phyloP scores from a whole-genome alignment of 179 eudicot genomes.

The Beta lomatogona region DNA sequence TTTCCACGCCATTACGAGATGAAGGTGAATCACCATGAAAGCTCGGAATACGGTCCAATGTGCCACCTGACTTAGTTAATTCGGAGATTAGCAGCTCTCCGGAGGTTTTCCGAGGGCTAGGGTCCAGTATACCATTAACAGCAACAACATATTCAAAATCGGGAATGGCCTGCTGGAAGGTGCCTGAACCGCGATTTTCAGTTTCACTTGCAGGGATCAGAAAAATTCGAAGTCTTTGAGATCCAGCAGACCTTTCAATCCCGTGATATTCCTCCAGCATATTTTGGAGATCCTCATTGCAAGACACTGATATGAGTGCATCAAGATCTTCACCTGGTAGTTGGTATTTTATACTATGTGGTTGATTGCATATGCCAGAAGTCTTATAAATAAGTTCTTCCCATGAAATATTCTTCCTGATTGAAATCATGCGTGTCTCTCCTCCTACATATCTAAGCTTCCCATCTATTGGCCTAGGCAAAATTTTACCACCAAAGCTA shows the following conservation, averaged over 20 bases:
- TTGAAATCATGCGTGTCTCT: constrained; percentile 75
- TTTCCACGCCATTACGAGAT: constrained; percentile 43
- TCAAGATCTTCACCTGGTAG: constrained; percentile 94
- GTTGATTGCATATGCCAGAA: constrained; percentile 58
- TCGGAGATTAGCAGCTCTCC: constrained; percentile 54
- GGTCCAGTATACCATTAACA: constrained; percentile 67
- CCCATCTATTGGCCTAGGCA: constrained; percentile 82
- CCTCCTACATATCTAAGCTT: constrained; percentile 90
- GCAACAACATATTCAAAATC: constrained; percentile 86
- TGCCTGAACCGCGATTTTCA: constrained; percentile 50
- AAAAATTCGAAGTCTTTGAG: constrained; percentile 76
- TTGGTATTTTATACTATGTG: constrained; percentile 79
- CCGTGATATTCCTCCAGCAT: constrained; percentile 93
- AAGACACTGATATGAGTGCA: constrained; percentile 92
- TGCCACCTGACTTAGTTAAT: constrained; percentile 34
- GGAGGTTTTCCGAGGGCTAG: constrained; percentile 49
- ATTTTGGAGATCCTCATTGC: constrained; percentile 80
- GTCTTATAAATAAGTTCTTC: constrained; percentile 64
- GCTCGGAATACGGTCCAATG: constrained; percentile 47
- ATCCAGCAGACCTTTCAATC: constrained; percentile 50
- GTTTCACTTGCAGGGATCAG: constrained; percentile 57
- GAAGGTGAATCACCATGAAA: constrained; percentile 54
- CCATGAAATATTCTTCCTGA: constrained; percentile 55
- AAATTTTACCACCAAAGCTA: constrained; percentile 86
- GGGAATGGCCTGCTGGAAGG: constrained; percentile 50